phyloP scores from a whole-genome alignment of 2,329 filamentous ascomycete species.

The Trichoderma sp. region DNA sequence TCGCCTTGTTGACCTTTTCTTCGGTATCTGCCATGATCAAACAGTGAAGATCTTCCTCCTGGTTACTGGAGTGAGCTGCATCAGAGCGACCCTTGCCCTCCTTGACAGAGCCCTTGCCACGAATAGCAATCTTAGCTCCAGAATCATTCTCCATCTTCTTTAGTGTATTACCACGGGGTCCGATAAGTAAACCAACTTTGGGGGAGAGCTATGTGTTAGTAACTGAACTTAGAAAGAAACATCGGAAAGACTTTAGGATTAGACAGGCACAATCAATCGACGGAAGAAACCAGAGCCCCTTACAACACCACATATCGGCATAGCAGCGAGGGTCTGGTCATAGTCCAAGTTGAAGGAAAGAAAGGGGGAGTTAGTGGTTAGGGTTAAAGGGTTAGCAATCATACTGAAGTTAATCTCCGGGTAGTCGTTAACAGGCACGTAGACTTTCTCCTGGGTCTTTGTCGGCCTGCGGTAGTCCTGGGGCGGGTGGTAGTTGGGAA shows the following conservation, averaged over 20 bases:
- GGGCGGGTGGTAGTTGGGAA: conserved; percentile 98
- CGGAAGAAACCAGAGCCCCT: conserved; percentile 32
- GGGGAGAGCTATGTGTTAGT: conserved; percentile 92
- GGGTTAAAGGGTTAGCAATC: conserved; percentile 98
- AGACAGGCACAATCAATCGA: conserved; percentile 35
- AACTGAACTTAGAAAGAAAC: conserved; percentile 33
- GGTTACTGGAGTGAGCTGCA: conserved; percentile 98
- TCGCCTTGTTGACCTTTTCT: conserved; percentile 99
- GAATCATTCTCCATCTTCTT: conserved; percentile 99
- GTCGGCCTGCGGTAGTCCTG: conserved; percentile 98
- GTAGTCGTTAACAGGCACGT: conserved; percentile 99
- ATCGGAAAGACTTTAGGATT: conserved; percentile 28
- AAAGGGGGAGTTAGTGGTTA: conserved; percentile 52
- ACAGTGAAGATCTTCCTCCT: conserved; percentile 98
- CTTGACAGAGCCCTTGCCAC: conserved; percentile 98
- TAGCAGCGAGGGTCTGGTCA: conserved; percentile 40
- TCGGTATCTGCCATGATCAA: conserved; percentile 99
- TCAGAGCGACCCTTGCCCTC: conserved; percentile 99
- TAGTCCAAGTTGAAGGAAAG: conserved; percentile 42
- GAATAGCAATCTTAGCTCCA: conserved; percentile 96
- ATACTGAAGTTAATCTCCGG: conserved; percentile 99
- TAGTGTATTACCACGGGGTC: conserved; percentile 97
- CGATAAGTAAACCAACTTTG: conserved; percentile 99
- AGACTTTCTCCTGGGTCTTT: conserved; percentile 99
- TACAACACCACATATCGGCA: conserved; percentile 32